Conservation (phyloP, 2,329 filamentous ascomycete species). For the Trichoderma atrobrunneum region DNA sequence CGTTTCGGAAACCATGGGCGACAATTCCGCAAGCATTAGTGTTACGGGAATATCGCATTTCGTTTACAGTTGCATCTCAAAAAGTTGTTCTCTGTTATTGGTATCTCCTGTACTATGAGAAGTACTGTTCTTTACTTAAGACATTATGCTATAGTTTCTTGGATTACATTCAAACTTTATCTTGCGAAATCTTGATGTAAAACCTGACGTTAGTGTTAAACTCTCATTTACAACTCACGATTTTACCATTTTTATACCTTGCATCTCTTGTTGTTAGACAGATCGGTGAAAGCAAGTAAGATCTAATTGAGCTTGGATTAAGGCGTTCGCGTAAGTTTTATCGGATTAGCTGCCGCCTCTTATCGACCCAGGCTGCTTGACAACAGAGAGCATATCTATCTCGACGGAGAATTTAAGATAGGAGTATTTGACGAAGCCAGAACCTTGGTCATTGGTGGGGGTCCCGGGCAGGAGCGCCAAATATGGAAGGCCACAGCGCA, state of each 20-base stretch:
- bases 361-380: background rate
- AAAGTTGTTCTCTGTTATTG: background rate
- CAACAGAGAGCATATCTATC: background rate
- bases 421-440: background rate
- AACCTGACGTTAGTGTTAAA: background rate
- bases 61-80: too few species aligned
- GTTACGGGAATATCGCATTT: too few species aligned
- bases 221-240: background rate
- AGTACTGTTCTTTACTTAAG: background rate
- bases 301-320: background rate
- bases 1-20: too few species aligned
- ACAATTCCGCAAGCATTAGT: too few species aligned
- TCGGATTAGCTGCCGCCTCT: background rate
- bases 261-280: background rate
- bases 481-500: background rate
- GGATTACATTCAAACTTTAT: background rate
- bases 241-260: background rate
- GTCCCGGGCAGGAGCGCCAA: background rate
- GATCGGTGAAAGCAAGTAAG: background rate
- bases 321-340: background rate
- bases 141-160: background rate
- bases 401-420: background rate
- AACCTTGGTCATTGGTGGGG: background rate
- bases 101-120: background rate
- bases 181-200: background rate